Percentiles rank a stretch among this genome's conserved stretches.
Conservation (phyloP, 495 filamentous ascomycete genomes). For the Baudoinia panamericana region DNA sequence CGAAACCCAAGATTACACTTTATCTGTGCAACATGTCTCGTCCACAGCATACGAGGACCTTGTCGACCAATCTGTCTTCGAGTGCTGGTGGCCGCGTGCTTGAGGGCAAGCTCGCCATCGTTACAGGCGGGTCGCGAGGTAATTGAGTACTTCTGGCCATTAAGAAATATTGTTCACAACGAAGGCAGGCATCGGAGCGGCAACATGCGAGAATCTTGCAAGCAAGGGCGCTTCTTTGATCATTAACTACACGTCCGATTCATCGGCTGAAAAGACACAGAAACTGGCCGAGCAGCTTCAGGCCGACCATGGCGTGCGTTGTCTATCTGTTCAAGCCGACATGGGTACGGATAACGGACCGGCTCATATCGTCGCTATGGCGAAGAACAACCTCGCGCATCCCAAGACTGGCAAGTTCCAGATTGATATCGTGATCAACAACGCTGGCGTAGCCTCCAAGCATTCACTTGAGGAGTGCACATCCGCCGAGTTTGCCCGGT, state of each 20-base stretch:
- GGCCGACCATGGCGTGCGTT: slow-evolving; percentile 30
- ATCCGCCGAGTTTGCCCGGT: slow-evolving; percentile 49
- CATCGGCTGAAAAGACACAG: slow-evolving; percentile 28
- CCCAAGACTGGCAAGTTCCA: slow-evolving; percentile 42
- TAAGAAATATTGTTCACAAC: not conserved
- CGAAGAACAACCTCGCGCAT: slow-evolving; percentile 40
- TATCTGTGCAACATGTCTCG: slow-evolving; percentile 4
- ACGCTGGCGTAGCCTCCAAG: slow-evolving; percentile 60
- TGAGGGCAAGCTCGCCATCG: slow-evolving; percentile 29
- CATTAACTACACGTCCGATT: slow-evolving; percentile 34
- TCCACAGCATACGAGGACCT: slow-evolving; percentile 3
- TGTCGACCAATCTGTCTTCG: slow-evolving; percentile 10
- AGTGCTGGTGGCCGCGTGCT: slow-evolving; percentile 13
- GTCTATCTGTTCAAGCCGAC: slow-evolving; percentile 44
- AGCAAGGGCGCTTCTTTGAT: slow-evolving; percentile 34
- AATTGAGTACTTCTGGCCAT: not conserved
- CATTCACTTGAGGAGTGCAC: slow-evolving; percentile 43
- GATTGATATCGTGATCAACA: slow-evolving; percentile 83
- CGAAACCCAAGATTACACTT: not conserved
- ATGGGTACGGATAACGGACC: slow-evolving; percentile 37
- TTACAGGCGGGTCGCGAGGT: slow-evolving; percentile 32
- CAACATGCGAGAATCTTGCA: slow-evolving; percentile 56
- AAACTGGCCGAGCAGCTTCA: slow-evolving; percentile 29
- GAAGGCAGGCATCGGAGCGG: slow-evolving; percentile 63
- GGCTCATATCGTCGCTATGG: slow-evolving; percentile 32